Conservation (phyloP, 208 protist species). For the Porcisia deanei region DNA sequence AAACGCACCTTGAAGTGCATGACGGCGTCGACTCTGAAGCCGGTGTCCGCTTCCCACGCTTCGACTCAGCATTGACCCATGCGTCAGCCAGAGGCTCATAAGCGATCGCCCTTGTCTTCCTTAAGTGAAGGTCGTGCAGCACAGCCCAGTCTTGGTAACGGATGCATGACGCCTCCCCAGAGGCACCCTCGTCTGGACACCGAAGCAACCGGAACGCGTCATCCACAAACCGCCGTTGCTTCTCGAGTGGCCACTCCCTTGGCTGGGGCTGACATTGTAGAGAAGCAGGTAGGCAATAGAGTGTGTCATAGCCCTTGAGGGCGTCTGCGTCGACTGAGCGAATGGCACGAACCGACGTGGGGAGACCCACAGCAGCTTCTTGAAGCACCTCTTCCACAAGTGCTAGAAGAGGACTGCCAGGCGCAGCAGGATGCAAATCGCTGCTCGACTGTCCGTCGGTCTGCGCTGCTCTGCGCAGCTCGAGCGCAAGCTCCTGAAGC, state of each 20-base stretch:
- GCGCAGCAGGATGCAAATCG: neutral
- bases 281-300: constrained; percentile 2
- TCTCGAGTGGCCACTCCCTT: constrained; percentile 6
- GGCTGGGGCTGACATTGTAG: constrained; percentile 24
- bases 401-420: neutral
- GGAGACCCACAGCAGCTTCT: neutral
- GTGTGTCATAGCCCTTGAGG: neutral
- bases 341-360: constrained; percentile 4
- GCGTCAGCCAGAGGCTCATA: constrained; percentile 1
- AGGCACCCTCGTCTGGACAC: neutral
- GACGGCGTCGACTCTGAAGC: neutral
- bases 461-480: constrained; percentile 8
- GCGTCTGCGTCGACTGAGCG: neutral
- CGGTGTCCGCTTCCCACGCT: neutral
- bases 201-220: neutral
- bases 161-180: constrained; percentile 5
- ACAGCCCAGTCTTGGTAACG: constrained; percentile 24
- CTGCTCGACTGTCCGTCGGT: neutral
- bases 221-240: neutral
- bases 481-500: constrained; percentile 18
- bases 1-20: too few relatives aligned
- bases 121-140: constrained; percentile 3
- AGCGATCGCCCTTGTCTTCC: neutral
- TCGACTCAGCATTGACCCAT: neutral
- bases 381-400: constrained; percentile 2